Conservation (phyloP, 805 yeast genomes). For the Sugiyamaella boreocaroliniensis region DNA sequence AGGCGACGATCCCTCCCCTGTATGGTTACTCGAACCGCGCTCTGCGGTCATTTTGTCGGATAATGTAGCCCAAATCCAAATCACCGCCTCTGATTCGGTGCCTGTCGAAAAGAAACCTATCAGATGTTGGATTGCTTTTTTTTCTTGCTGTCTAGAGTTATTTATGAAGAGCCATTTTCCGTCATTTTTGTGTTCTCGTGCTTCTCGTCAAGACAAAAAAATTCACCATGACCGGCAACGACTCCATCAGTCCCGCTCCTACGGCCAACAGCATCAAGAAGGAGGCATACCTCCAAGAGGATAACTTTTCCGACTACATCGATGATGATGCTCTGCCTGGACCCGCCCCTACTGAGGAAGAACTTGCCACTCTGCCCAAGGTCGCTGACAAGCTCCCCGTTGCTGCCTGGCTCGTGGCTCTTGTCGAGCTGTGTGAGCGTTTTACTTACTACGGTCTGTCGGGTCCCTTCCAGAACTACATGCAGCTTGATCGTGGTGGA, state of each 20-base stretch:
- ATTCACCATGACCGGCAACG: neutral
- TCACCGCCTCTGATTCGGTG: too few relatives aligned
- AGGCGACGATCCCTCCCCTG: too few relatives aligned
- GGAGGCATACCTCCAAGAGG: neutral
- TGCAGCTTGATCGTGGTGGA: conserved; percentile 39
- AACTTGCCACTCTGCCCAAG: conserved; percentile 45
- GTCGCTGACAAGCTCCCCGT: conserved; percentile 47
- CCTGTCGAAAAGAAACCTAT: too few relatives aligned
- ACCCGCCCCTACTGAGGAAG: conserved; percentile 45
- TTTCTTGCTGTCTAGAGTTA: too few relatives aligned
- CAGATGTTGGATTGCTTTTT: too few relatives aligned
- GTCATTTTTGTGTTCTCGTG: neutral
- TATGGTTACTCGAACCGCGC: too few relatives aligned
- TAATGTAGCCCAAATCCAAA: too few relatives aligned
- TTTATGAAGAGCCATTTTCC: neutral
- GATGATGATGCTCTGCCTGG: conserved; percentile 13
- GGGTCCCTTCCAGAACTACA: conserved; percentile 72
- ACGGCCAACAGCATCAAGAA: neutral
- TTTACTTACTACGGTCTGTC: conserved; percentile 74
- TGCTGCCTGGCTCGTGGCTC: conserved; percentile 55
- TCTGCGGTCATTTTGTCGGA: too few relatives aligned
- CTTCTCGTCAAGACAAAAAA: neutral
- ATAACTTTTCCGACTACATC: neutral
- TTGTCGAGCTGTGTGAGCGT: conserved; percentile 76
- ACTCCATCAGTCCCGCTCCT: neutral